Percentiles rank a stretch among this genome's conserved stretches.
phyloP scores from a whole-genome alignment of 352 stramenopile genomes.

The Phytophthora pistaciae region DNA sequence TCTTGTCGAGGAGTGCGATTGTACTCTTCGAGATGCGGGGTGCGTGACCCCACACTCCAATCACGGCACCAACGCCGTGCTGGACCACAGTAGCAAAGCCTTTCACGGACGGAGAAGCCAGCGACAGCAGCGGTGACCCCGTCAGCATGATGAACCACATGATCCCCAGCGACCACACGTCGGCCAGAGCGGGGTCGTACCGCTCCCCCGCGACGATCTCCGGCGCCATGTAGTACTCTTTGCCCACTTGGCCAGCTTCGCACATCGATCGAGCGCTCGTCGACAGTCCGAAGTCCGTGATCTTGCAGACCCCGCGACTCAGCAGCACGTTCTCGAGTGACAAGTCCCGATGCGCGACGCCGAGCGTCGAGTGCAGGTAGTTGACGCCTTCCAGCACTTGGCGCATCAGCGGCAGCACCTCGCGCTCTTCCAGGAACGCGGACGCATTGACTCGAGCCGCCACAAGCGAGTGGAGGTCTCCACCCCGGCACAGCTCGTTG shows the following conservation, averaged over 20 bases:
- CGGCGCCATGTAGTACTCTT: slow-evolving; percentile 69
- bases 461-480: slow-evolving; percentile 57
- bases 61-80: slow-evolving; percentile 30
- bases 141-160: slow-evolving; percentile 78
- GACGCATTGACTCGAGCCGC: slow-evolving; percentile 8
- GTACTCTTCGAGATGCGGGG: neutral
- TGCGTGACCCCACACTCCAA: slow-evolving; percentile 32
- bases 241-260: slow-evolving; percentile 52
- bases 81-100: slow-evolving; percentile 24
- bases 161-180: slow-evolving; percentile 76
- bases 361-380: slow-evolving; percentile 49
- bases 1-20: slow-evolving; percentile 20
- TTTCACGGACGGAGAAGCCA: slow-evolving; percentile 41
- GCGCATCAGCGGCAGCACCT: slow-evolving; percentile 45
- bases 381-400: slow-evolving; percentile 51
- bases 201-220: slow-evolving; percentile 50
- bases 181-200: slow-evolving; percentile 58
- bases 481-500: slow-evolving; percentile 57
- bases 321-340: slow-evolving; percentile 57
- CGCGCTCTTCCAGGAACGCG: slow-evolving; percentile 21
- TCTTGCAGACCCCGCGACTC: slow-evolving; percentile 10
- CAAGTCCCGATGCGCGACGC: slow-evolving; percentile 53
- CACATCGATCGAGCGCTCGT: slow-evolving; percentile 24
- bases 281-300: slow-evolving; percentile 68
- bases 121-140: slow-evolving; percentile 54